phyloP scores from a whole-genome alignment of 2,329 filamentous ascomycete genomes.

The Cordyceps tenuipes region DNA sequence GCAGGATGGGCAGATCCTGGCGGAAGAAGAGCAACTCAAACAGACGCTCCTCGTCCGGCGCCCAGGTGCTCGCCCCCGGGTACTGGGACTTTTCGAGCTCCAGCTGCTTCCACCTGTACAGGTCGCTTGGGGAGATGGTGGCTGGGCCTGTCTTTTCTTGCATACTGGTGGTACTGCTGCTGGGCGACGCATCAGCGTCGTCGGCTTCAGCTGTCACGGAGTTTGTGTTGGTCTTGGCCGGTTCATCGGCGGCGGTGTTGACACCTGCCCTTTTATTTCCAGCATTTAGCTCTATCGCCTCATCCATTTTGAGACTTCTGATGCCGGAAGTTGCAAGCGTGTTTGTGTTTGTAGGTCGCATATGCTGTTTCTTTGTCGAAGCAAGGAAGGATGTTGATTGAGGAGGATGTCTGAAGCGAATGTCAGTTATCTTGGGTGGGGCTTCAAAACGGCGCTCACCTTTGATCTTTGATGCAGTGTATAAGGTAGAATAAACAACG shows the following conservation, averaged over 20 bases:
- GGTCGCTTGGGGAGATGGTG: conserved; percentile 22
- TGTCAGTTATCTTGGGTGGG: conserved; percentile 2
- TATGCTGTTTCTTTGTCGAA: not conserved
- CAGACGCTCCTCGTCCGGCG: conserved; percentile 38
- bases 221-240: not conserved
- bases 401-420: not conserved
- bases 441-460: not conserved
- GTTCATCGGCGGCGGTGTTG: not conserved
- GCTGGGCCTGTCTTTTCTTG: not conserved
- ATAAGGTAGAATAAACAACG: not conserved
- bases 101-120: conserved; percentile 28
- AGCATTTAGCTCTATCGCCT: not conserved
- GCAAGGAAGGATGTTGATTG: not conserved
- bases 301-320: not conserved
- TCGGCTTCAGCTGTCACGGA: not conserved
- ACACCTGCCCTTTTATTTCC: not conserved
- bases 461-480: no score
- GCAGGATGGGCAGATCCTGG: conserved; percentile 33
- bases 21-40: conserved; percentile 35
- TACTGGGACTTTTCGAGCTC: conserved; percentile 34
- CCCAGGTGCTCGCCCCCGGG: conserved; percentile 39
- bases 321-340: not conserved
- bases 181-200: not conserved
- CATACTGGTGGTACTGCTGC: not conserved
- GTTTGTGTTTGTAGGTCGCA: no score